Conservation (phyloP, 78 protist species). For the Emiliania huxleyi region DNA sequence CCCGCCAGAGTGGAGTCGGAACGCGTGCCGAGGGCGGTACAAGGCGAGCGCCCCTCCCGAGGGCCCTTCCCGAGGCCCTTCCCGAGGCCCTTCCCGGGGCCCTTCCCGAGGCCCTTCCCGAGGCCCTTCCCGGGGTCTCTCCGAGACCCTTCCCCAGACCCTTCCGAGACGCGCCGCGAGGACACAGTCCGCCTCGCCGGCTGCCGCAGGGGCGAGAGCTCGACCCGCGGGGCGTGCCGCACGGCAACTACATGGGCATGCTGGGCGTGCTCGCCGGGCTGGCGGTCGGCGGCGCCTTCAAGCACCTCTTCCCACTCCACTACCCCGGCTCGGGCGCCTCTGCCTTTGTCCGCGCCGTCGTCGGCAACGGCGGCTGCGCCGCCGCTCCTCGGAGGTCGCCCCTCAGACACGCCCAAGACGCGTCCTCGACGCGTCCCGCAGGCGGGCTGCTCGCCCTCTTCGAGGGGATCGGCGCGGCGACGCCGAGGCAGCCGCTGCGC, state of each 20-base stretch:
- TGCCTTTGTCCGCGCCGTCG: neutral
- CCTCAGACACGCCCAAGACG: no score
- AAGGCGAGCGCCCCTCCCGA: no score
- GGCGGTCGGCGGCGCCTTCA: neutral
- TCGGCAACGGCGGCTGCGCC: neutral
- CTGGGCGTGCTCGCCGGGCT: neutral
- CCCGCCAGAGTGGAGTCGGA: neutral
- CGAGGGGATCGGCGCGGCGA: neutral
- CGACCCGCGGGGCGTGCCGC: neutral
- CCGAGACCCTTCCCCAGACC: no score
- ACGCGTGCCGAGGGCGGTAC: neutral
- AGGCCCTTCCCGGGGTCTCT: no score
- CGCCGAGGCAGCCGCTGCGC: neutral
- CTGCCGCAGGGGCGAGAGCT: neutral
- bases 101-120: no score
- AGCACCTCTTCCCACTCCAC: neutral
- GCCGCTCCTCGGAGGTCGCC: no score
- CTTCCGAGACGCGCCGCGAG: no score
- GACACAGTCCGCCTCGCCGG: no score
- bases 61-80: no score
- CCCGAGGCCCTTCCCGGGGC: no score
- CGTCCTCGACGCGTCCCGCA: no score
- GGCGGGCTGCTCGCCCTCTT: neutral
- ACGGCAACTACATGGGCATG: neutral
- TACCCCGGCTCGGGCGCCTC: neutral